A percentile compares a stretch with the other conserved stretches of the same genome.
These are phyloP conservation scores for Dendrobium nobile DNA, from an alignment of 106 monocot species.

Conservation along the genomic window DNA sequence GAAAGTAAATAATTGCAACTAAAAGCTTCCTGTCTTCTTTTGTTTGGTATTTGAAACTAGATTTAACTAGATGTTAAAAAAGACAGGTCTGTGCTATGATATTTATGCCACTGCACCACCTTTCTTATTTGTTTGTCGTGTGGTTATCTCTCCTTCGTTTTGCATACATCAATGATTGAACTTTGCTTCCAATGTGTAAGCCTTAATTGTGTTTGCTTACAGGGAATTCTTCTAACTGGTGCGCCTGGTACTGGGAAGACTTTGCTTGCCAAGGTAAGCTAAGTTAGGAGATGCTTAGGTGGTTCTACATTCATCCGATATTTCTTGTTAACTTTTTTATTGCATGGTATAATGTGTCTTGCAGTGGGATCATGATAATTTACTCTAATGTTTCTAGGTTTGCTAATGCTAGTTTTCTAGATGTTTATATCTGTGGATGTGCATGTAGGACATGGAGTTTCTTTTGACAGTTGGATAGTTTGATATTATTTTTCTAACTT, in stretches of 20 bases:
- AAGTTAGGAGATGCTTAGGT: background rate
- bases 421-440: background rate
- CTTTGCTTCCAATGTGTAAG: background rate
- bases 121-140: background rate
- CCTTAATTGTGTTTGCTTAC: slow-evolving; percentile 5
- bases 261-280: slow-evolving; percentile 80
- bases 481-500: background rate
- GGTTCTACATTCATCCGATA: background rate
- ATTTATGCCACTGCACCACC: background rate
- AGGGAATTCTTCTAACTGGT: slow-evolving; percentile 98
- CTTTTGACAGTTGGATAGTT: background rate
- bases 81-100: background rate
- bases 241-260: slow-evolving; percentile 96
- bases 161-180: background rate
- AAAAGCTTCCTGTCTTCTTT: background rate
- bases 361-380: background rate
- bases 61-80: background rate
- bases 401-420: background rate
- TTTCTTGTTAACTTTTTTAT: background rate
- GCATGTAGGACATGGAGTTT: background rate
- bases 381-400: background rate
- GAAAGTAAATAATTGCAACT: slow-evolving; percentile 2
- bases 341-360: background rate
- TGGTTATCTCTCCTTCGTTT: background rate
- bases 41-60: background rate